phyloP scores from a whole-genome alignment of 2,329 filamentous ascomycete genomes.

The Neonectria punicea region DNA sequence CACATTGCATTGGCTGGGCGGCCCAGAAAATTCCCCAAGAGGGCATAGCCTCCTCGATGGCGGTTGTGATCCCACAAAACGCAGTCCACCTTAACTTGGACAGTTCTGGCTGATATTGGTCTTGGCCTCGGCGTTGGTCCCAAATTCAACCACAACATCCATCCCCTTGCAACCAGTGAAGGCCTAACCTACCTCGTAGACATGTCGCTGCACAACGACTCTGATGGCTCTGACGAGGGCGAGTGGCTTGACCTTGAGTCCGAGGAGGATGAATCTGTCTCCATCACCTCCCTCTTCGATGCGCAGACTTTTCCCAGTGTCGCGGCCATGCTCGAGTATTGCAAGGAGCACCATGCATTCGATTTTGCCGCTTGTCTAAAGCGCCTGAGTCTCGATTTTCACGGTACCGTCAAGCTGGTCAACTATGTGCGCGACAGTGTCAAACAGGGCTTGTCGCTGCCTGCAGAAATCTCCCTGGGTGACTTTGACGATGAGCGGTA shows the following conservation, averaged over 20 bases:
- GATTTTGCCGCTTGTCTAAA: slow-evolving; percentile 72
- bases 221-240: slow-evolving; percentile 53
- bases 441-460: slow-evolving; percentile 57
- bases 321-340: slow-evolving; percentile 73
- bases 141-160: slow-evolving; percentile 1
- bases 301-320: slow-evolving; percentile 73
- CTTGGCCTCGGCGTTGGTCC: slow-evolving; percentile 3
- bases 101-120: slow-evolving; percentile 20
- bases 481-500: slow-evolving; percentile 82
- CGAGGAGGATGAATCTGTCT: slow-evolving; percentile 71
- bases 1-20: slow-evolving; percentile 23
- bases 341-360: slow-evolving; percentile 72
- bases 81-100: slow-evolving; percentile 31
- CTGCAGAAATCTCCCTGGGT: slow-evolving; percentile 67
- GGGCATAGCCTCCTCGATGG: slow-evolving; percentile 50
- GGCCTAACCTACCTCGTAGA: slow-evolving; percentile 20
- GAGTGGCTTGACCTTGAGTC: slow-evolving; percentile 67
- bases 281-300: slow-evolving; percentile 75
- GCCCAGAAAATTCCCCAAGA: slow-evolving; percentile 39
- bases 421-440: slow-evolving; percentile 71
- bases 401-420: slow-evolving; percentile 78
- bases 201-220: slow-evolving; percentile 44
- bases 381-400: slow-evolving; percentile 72
- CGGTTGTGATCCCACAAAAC: slow-evolving; percentile 43
- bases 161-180: slow-evolving; percentile 57